Conservation (phyloP, 306 rosid species). For the Rosa lucieae region DNA sequence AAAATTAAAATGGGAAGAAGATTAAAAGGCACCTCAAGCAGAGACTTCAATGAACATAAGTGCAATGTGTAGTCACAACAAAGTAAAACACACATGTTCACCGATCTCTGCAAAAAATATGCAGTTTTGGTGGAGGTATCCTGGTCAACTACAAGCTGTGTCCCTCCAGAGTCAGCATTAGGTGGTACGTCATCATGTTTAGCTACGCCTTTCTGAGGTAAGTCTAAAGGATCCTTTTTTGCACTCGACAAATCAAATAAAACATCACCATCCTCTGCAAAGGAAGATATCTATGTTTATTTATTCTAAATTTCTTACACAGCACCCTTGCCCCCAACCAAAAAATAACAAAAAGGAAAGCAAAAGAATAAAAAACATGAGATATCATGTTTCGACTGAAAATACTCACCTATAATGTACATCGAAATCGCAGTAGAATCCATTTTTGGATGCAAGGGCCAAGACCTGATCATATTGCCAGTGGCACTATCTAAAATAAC, state of each 20-base stretch:
- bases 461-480: slow-evolving; percentile 53
- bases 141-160: slow-evolving; percentile 42
- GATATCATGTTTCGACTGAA: slow-evolving; percentile 24
- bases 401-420: slow-evolving; percentile 63
- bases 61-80: slow-evolving; percentile 68
- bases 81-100: slow-evolving; percentile 49
- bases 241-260: slow-evolving; percentile 41
- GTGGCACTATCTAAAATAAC: slow-evolving; percentile 47
- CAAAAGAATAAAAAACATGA: background rate
- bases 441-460: slow-evolving; percentile 36
- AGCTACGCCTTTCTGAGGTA: slow-evolving; percentile 37
- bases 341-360: background rate
- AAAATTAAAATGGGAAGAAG: slow-evolving; percentile 24
- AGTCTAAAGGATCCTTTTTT: slow-evolving; percentile 33
- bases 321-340: background rate
- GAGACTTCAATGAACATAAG: slow-evolving; percentile 49
- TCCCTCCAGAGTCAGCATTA: slow-evolving; percentile 39
- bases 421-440: slow-evolving; percentile 60
- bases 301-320: background rate
- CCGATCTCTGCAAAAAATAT: slow-evolving; percentile 33
- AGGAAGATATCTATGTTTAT: slow-evolving; percentile 11
- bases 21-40: slow-evolving; percentile 57
- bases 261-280: slow-evolving; percentile 49
- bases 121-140: slow-evolving; percentile 36
- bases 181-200: slow-evolving; percentile 31